These are phyloP conservation scores for Colletotrichum chlorophyti DNA, from an alignment of 2,329 filamentous ascomycete species.

Conservation along the genomic window DNA sequence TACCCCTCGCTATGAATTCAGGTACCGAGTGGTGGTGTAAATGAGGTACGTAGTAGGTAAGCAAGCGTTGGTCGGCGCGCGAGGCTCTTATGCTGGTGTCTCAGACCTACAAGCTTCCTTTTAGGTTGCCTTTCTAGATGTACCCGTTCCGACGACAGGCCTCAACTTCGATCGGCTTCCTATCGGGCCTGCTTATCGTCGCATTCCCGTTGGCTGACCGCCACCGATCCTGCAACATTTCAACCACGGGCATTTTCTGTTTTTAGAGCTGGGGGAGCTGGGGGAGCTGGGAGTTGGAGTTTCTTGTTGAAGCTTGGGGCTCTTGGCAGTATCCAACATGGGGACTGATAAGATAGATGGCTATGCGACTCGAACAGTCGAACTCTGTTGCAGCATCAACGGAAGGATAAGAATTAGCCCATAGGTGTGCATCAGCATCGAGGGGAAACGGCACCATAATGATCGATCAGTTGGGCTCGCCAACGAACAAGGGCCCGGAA, in stretches of 20 bases:
- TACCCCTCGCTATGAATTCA: slow-evolving; percentile 16
- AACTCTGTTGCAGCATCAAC: background rate
- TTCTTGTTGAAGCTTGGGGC: slow-evolving; percentile 18
- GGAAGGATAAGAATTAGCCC: background rate
- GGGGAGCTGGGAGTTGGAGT: background rate
- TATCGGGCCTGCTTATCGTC: slow-evolving; percentile 16
- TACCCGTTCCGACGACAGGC: slow-evolving; percentile 17
- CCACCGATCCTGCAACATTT: background rate
- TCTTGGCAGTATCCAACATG: too few species aligned
- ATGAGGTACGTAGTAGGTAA: background rate
- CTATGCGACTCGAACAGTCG: too few species aligned
- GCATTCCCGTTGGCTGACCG: slow-evolving; percentile 21
- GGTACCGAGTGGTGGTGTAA: too few species aligned
- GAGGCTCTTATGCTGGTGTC: slow-evolving; percentile 21
- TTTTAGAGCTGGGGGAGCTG: slow-evolving; percentile 4
- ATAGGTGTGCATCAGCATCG: too few species aligned
- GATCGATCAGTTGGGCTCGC: background rate
- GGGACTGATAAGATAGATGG: too few species aligned
- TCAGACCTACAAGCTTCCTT: slow-evolving; percentile 15
- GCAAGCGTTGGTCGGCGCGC: slow-evolving; percentile 19
- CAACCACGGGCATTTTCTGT: slow-evolving; percentile 6
- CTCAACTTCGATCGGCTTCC: slow-evolving; percentile 4
- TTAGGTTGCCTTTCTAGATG: slow-evolving; percentile 3
- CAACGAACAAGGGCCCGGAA: slow-evolving; percentile 18
- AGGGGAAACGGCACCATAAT: slow-evolving; percentile 26